Evolutionary conservation across 2,329 filamentous ascomycete species (phyloP).

Genomic region (Paradendryphiella salina): DNA sequence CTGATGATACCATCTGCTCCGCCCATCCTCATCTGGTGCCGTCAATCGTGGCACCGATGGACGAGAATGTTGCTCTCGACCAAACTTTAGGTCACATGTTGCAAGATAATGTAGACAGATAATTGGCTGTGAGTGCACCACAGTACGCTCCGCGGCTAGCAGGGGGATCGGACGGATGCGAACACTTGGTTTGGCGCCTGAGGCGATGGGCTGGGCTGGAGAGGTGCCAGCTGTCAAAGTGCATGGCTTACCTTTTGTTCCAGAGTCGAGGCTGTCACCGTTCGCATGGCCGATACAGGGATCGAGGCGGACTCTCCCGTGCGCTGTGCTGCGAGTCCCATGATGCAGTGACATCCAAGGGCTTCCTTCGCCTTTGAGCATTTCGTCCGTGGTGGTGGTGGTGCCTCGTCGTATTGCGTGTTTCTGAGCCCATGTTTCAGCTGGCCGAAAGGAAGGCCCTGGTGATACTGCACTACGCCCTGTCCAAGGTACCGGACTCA

Average conservation of each 20-base stretch:
- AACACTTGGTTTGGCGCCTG: slow-evolving; percentile 44
- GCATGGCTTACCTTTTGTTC: slow-evolving; percentile 26
- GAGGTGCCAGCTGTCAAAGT: slow-evolving; percentile 25
- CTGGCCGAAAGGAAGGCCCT: slow-evolving; percentile 25
- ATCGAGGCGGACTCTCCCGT: slow-evolving; percentile 28
- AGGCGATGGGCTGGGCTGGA: slow-evolving; percentile 30
- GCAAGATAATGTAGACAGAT: slow-evolving; percentile 12
- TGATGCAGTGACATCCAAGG: slow-evolving; percentile 24
- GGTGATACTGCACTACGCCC: slow-evolving; percentile 31
- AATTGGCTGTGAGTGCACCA: slow-evolving; percentile 13
- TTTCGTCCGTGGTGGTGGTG: slow-evolving; percentile 22
- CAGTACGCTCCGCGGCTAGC: slow-evolving; percentile 10
- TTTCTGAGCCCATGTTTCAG: slow-evolving; percentile 36
- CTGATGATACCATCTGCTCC: slow-evolving; percentile 21
- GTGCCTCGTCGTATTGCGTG: slow-evolving; percentile 21
- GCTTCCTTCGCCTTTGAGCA: slow-evolving; percentile 4
- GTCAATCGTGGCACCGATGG: slow-evolving; percentile 37
- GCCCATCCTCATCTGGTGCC: slow-evolving; percentile 28
- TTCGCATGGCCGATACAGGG: slow-evolving; percentile 42
- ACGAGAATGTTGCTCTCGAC: slow-evolving; percentile 18
- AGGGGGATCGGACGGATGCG: slow-evolving; percentile 38
- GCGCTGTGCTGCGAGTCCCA: slow-evolving; percentile 32
- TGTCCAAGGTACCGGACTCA: slow-evolving; percentile 31
- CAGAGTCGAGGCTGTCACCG: slow-evolving; percentile 35
- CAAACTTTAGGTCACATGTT: slow-evolving; percentile 34